Base-by-base conservation (phyloP, 2,329 filamentous ascomycete species). In the Mycosphaerella sp. region DNA sequence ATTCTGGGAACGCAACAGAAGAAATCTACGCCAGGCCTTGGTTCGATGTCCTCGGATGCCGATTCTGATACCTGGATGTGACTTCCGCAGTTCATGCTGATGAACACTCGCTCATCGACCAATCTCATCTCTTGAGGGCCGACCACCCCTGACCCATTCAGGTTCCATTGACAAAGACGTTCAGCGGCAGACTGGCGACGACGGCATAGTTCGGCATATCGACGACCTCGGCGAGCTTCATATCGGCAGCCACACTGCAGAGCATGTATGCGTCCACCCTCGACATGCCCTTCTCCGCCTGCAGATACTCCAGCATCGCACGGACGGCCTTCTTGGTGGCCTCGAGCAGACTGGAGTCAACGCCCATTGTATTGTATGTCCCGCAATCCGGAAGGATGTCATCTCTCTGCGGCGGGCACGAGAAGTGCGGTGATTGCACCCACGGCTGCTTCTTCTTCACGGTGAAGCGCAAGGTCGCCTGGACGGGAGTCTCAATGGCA, bases 191-290 rank as follows among this genome's bases (percentile, higher is more conserved):
- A 17, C 54, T 59, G 14, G 59, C 59, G 1, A 53, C 47, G 6
- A 61, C 46, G 36, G 59, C 59, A 49, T 58, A 57, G 23, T 61
- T 61, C 12, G 59, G 59, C 59, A 61, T 59, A 39, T 61, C 59
- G 7, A 61, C 59, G 7, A 61, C 53, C 45, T 59, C 59, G 2
- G 54, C 57, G 10, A 59, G 53, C 34, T 48, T 57, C 44, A 61
- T 36, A 45, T 57, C 53, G 23, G 54, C 59, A 21, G 56, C 59
- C 3, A 61, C 55, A 31, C 54, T 57, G 31, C 57, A 61, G n/a
- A 61, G 55, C 57, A 61, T 58, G 39, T 61, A 61, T 9, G 59
- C 59, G n/a, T 61, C 59, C 1, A 47, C 51, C 21, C 48, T 51
- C 3, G 46, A 51, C 40, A 61, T 45, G 3, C 48, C 51, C 34